A percentile compares a stretch with the other conserved stretches of the same genome.
Evolutionary conservation across 129 eudicot species (phyloP).

Genomic region (Centaurea solstitialis): DNA sequence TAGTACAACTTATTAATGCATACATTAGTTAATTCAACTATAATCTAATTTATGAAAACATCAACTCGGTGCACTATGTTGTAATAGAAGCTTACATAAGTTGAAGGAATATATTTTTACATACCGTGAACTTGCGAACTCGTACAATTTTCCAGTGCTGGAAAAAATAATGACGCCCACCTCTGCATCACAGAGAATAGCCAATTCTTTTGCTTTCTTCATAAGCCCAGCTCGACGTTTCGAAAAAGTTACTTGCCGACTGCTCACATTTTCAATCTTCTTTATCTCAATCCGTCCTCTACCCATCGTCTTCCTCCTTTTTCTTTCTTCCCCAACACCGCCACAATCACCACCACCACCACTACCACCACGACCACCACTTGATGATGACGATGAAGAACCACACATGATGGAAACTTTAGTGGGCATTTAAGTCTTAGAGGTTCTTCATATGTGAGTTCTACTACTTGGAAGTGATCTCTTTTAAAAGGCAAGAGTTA

Average conservation of each 20-base stretch:
- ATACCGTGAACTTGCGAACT: slow-evolving; percentile 69
- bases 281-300: slow-evolving; percentile 83
- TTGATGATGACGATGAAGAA: slow-evolving; percentile 27
- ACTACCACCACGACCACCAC: slow-evolving; percentile 3
- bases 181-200: slow-evolving; percentile 72
- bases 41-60: neutral
- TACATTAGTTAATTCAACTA: neutral
- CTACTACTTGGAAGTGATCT: slow-evolving; percentile 29
- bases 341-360: neutral
- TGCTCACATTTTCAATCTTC: slow-evolving; percentile 74
- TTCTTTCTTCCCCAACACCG: slow-evolving; percentile 1
- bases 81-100: neutral
- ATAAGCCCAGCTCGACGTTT: slow-evolving; percentile 66
- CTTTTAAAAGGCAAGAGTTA: slow-evolving; percentile 42
- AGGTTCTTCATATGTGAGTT: slow-evolving; percentile 22
- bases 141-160: slow-evolving; percentile 75
- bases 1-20: neutral
- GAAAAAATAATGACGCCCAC: slow-evolving; percentile 78
- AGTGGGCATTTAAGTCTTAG: slow-evolving; percentile 26
- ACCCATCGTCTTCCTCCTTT: slow-evolving; percentile 50
- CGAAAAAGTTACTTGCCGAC: slow-evolving; percentile 80
- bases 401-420: slow-evolving; percentile 22
- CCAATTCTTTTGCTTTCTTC: slow-evolving; percentile 76
- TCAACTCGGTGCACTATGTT: neutral
- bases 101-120: slow-evolving; percentile 7